Evolutionary conservation across 1,284 basidiomycete species (phyloP).

Genomic region (Golubevia pallescens): DNA sequence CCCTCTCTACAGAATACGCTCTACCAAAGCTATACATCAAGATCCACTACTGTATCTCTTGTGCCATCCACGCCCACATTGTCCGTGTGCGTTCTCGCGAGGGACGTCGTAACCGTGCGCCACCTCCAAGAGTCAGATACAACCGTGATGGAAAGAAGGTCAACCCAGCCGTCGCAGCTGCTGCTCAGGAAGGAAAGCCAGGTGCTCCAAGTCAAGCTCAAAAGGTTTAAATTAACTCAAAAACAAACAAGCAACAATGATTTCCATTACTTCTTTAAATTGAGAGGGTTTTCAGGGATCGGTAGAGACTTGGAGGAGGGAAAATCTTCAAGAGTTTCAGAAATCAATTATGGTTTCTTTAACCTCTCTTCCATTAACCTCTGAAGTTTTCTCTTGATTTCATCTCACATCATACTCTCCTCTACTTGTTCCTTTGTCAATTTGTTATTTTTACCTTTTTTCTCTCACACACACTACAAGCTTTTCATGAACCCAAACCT

Average conservation of each 20-base stretch:
- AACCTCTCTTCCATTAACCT: no score
- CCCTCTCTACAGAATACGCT: constrained; percentile 77
- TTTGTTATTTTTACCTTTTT: no score
- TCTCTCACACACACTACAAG: no score
- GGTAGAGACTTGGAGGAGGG: no score
- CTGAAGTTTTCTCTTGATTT: no score
- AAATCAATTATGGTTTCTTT: no score
- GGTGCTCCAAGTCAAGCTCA: not conserved
- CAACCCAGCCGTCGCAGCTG: constrained; percentile 78
- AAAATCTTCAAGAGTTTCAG: no score
- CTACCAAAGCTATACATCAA: constrained; percentile 99
- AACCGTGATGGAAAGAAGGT: constrained; percentile 68
- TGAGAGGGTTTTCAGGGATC: no score
- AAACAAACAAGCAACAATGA: not conserved
- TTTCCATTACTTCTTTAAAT: no score
- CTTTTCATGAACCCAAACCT: no score
- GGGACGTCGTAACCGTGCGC: constrained; percentile 55
- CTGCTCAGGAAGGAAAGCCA: constrained; percentile 15
- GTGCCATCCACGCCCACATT: constrained; percentile 96
- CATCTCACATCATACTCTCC: no score
- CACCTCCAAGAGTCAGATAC: not conserved
- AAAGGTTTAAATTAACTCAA: not conserved
- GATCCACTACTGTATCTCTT: constrained; percentile 98
- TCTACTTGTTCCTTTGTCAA: no score
- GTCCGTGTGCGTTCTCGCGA: constrained; percentile 61